phyloP scores from a whole-genome alignment of 2,329 filamentous ascomycete species.

The Curvularia sp. region DNA sequence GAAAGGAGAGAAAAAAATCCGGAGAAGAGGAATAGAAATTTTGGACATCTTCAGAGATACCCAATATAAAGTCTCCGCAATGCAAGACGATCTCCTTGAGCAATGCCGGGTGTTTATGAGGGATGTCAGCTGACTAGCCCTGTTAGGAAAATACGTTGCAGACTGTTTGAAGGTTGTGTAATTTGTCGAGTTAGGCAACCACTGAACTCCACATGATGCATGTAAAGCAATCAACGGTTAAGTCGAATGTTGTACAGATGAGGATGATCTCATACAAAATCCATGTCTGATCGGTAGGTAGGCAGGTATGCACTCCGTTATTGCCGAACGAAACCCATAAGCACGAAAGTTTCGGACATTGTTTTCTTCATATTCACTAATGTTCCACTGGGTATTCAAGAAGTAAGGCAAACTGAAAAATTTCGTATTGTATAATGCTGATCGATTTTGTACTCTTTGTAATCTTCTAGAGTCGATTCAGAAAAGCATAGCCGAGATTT shows the following conservation, averaged over 20 bases:
- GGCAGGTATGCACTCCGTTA: background rate
- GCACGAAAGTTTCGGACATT: background rate
- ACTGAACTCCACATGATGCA: background rate
- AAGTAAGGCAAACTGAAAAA: background rate
- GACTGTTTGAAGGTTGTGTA: background rate
- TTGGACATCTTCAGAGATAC: background rate
- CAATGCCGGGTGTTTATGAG: background rate
- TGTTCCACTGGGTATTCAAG: background rate
- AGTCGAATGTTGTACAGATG: background rate
- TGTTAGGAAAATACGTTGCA: background rate
- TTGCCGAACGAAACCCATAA: background rate
- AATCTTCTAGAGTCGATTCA: background rate
- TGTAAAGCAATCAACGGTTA: background rate
- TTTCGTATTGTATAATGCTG: background rate
- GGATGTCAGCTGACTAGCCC: background rate
- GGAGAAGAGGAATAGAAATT: background rate
- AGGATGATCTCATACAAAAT: background rate
- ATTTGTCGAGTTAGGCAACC: background rate
- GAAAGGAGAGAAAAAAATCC: no score
- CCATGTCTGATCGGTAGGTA: background rate
- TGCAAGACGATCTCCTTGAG: background rate
- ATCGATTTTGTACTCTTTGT: background rate
- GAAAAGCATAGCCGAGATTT: background rate
- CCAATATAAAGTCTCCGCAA: no score
- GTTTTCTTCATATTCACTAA: background rate